Evolutionary conservation across 192 early-diverging fungal genomes (phyloP).

Genomic region (Backusella liffmaniae): DNA sequence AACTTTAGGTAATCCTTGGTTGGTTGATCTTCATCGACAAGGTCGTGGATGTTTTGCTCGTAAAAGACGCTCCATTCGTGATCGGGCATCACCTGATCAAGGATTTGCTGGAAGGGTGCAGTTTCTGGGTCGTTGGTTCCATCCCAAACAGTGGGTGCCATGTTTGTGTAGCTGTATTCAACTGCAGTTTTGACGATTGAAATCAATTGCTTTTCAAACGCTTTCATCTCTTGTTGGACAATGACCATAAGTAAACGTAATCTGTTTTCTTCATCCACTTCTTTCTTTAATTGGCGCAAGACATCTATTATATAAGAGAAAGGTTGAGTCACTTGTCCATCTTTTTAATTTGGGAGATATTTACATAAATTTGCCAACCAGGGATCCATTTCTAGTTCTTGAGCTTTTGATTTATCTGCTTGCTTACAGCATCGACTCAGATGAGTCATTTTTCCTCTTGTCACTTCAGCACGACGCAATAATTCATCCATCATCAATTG

Average conservation of each 20-base stretch:
- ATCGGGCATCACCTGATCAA: constrained; percentile 20
- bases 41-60: constrained; percentile 31
- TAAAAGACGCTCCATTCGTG: constrained; percentile 43
- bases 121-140: constrained; percentile 23
- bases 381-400: constrained; percentile 27
- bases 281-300: constrained; percentile 29
- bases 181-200: constrained; percentile 19
- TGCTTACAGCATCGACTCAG: constrained; percentile 33
- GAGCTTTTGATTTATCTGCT: constrained; percentile 11
- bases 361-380: constrained; percentile 39
- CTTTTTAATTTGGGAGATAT: not conserved
- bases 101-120: not conserved
- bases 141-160: constrained; percentile 15
- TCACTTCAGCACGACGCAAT: constrained; percentile 41
- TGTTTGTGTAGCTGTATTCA: constrained; percentile 12
- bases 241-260: constrained; percentile 28
- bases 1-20: constrained; percentile 35
- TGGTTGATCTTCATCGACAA: constrained; percentile 37
- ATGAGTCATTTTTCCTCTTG: constrained; percentile 36
- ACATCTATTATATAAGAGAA: constrained; percentile 18
- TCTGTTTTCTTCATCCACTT: constrained; percentile 40
- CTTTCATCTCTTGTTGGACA: constrained; percentile 25
- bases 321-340: not conserved
- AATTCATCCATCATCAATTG: constrained; percentile 36
- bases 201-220: constrained; percentile 28